phyloP scores from a whole-genome alignment of 176 grass and related monocot genomes.

The Tillandsia leiboldiana region DNA sequence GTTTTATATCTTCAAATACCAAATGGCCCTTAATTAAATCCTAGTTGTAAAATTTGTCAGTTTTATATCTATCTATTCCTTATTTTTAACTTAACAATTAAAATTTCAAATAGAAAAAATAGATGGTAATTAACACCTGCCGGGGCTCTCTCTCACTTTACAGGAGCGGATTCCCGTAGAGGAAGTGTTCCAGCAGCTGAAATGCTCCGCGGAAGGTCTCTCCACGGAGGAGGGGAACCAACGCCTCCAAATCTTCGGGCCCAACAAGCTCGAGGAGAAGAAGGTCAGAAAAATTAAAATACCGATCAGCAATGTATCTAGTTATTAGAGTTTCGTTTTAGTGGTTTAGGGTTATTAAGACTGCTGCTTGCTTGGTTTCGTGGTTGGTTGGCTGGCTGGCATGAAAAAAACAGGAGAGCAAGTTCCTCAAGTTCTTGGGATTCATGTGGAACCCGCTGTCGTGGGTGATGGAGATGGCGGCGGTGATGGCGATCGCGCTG shows the following conservation, averaged over 20 bases:
- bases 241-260: constrained; percentile 1
- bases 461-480: constrained; percentile 6
- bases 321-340: no score
- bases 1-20: no score
- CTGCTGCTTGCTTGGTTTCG: background rate
- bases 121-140: no score
- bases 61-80: no score
- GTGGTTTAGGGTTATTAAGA: no score
- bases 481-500: constrained; percentile 3
- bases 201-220: constrained; percentile 6
- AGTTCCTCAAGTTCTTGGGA: constrained; percentile 1
- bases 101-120: no score
- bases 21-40: no score
- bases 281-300: background rate
- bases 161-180: constrained; percentile 3
- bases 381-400: no score
- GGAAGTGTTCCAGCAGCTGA: constrained; percentile 7
- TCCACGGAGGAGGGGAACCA: background rate
- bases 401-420: background rate
- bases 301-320: no score
- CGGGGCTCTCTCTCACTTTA: no score
- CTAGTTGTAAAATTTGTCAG: no score
- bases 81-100: no score
- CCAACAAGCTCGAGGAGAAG: constrained; percentile 10
- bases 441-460: constrained; percentile 13